Base-by-base conservation (phyloP, 306 rosid species). In the Mimosa pudica region DNA sequence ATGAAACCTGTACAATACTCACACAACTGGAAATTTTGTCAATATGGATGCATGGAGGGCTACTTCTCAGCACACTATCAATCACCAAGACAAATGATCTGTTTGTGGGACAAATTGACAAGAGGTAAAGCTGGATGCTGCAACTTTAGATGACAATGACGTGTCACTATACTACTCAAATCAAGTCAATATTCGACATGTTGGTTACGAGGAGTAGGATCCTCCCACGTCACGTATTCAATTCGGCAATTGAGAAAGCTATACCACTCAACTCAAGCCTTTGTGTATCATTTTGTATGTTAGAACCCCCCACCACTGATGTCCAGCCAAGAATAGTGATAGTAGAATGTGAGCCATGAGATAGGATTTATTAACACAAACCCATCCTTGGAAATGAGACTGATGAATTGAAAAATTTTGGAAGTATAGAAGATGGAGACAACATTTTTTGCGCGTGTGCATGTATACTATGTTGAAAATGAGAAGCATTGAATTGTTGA, bases 21-120 rank as follows among this genome's bases (percentile, higher is more conserved):
- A 0, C 99, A 95, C 82, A 93, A 80, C 89, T 95, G 99, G 99
- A 95, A 93, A 82, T 95, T 93, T 79, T 95, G 99, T 87, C 99
- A 95, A 87, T 95, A 95, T 46, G 98, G 98, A 24, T 95, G 99
- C 84, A 83, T 90, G 87, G 99, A 90, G 48, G 87, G 84, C 74
- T 95, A 95, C 85, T 95, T 80, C 85, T 93, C 99, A 6, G 97
- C 99, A 16, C 99, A 95, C 88, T 95, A 95, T 87, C 98, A 95
- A 78, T 95, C 99, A 20, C 99, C 99, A 7, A 90, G 99, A 81
- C 99, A 95, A 75, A 93, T 95, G 97, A 70, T 93, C 46, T 95
- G 99, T 82, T 91, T 95, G 14, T 92, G 97, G 98, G 97, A 91
- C 81, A 95, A 95, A 76, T 81, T 93, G 87, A 86, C 88, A 1